phyloP scores from a whole-genome alignment of 2,329 filamentous ascomycete genomes.

The Sordariomycetes sp. region DNA sequence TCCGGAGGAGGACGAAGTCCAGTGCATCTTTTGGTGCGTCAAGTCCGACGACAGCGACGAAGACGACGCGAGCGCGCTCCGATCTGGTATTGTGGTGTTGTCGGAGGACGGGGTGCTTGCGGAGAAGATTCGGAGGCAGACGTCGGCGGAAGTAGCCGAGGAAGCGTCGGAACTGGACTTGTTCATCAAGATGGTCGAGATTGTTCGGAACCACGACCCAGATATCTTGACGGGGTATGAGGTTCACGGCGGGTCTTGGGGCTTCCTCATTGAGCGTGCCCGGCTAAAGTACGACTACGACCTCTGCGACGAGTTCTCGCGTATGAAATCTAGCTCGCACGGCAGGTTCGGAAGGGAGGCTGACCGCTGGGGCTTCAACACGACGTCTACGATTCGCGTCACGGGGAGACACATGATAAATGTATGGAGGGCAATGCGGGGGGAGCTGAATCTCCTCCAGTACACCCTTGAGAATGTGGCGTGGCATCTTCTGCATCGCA shows the following conservation, averaged over 20 bases:
- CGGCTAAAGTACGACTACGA: conserved; percentile 78
- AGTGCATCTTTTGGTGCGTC: conserved; percentile 82
- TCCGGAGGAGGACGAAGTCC: conserved; percentile 78
- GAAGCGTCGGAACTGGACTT: conserved; percentile 75
- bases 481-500: conserved; percentile 76
- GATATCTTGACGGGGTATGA: conserved; percentile 93
- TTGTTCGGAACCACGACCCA: conserved; percentile 74
- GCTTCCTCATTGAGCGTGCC: conserved; percentile 85
- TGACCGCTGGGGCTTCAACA: conserved; percentile 88
- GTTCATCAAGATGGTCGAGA: conserved; percentile 72
- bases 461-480: conserved; percentile 95
- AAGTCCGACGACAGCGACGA: conserved; percentile 55
- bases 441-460: conserved; percentile 81
- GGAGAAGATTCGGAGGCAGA: conserved; percentile 47
- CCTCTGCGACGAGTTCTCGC: conserved; percentile 79
- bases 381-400: conserved; percentile 82
- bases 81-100: conserved; percentile 61
- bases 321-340: conserved; percentile 73
- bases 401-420: conserved; percentile 95
- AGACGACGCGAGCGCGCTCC: conserved; percentile 22
- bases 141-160: conserved; percentile 51
- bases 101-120: conserved; percentile 47
- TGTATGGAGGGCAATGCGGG: conserved; percentile 89
- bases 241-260: conserved; percentile 88
- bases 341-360: conserved; percentile 75